Percentiles rank a stretch among this genome's conserved stretches.
phyloP scores from a whole-genome alignment of 1,139 yeast species.

The Suhomyces choctaworum region DNA sequence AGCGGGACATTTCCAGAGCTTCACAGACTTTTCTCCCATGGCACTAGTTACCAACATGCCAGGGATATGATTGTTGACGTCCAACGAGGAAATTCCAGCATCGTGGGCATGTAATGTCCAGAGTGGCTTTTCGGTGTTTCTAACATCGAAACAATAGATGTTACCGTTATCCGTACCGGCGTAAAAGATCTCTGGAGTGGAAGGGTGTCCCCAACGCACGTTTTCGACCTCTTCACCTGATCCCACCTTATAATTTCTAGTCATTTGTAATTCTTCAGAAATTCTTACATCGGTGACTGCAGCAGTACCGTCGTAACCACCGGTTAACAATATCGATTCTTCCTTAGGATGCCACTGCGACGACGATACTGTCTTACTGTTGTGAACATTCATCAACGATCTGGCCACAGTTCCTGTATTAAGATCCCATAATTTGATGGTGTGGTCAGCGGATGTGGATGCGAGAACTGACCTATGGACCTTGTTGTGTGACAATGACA shows the following conservation, averaged over 20 bases:
- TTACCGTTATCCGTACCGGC: constrained; percentile 94
- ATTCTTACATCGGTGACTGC: constrained; percentile 85
- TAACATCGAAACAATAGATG: constrained; percentile 84
- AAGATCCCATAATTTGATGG: constrained; percentile 95
- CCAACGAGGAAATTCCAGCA: constrained; percentile 83
- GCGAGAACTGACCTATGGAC: constrained; percentile 83
- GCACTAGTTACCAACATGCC: constrained; percentile 87
- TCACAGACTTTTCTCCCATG: constrained; percentile 83
- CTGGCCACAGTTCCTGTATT: constrained; percentile 73
- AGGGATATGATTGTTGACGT: constrained; percentile 63
- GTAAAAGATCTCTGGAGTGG: constrained; percentile 65
- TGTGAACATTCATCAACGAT: constrained; percentile 59
- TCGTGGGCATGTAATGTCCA: constrained; percentile 99
- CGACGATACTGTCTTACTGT: constrained; percentile 74
- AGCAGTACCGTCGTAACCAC: constrained; percentile 86
- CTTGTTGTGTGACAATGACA: constrained; percentile 81
- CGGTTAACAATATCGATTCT: constrained; percentile 80
- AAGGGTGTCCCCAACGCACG: constrained; percentile 61
- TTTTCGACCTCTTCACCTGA: constrained; percentile 80
- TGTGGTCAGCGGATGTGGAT: constrained; percentile 92
- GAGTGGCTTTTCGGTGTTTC: constrained; percentile 66
- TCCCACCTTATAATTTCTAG: constrained; percentile 63
- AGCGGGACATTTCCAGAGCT: constrained; percentile 78
- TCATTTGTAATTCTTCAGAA: constrained; percentile 57
- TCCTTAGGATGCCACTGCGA: constrained; percentile 83